Base-by-base conservation (phyloP, 495 filamentous ascomycete species). In the Tuber brumale region DNA sequence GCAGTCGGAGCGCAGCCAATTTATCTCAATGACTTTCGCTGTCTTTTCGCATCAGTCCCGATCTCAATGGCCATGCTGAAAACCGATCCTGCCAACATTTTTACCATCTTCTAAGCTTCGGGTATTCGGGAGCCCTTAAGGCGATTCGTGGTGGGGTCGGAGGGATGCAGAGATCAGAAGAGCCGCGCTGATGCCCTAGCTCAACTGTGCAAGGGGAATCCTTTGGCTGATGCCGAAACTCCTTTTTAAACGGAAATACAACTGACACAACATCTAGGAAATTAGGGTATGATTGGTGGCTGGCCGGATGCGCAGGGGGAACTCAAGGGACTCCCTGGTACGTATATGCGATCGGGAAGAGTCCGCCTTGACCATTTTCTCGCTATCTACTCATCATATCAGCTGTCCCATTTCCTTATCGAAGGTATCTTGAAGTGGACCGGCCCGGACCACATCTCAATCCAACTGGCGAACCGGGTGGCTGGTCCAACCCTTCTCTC, bases 361-460 rank as follows among this genome's bases (percentile, higher is more conserved):
- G 57, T 6, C 57, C 57, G 57, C 57, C 57, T 66, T 66, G 57
- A 31, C 57, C n/a, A 66, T 31, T 66, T 66, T 66, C 57, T 66
- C 27, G 57, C 27, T 66, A 66, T 66, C n/a, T 66, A 10, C 12
- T 61, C 57, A 31, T 31, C n/a, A 66, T 66, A 66, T 66, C 10
- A 66, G n/a, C 23, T 66, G 57, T 66, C 57, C 57, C n/a, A 66
- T 31, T 66, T 66, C 18, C 57, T 66, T 66, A 66, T 66, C 57
- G 57, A 18, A 31, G 57, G 27, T 66, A 66, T 66, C 57, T 14
- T 66, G 57, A 66, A 66, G 57, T 66, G 57, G 57, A n/a, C 57
- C 57, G 57, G 57, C 10, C 57, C 57, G 57, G 57, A 66, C 57
- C 57, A 66, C 57, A 66, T 66, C 57, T 66, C 57, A 66, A 66